Base-by-base conservation (phyloP, 352 stramenopile genomes). In the Globisporangium spiculum region DNA sequence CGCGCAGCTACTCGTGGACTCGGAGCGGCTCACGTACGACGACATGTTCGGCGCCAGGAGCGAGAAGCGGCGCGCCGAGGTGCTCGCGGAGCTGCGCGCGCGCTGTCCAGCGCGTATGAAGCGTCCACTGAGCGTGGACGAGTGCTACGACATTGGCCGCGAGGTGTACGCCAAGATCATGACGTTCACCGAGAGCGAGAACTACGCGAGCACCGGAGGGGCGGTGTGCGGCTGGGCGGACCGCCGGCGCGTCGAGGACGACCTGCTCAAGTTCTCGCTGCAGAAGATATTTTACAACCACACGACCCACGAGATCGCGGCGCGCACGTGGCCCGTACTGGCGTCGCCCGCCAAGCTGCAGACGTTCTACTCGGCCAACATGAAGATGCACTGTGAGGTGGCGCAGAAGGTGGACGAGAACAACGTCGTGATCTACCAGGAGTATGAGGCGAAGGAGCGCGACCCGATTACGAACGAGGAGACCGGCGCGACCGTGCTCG, bases 361-460 rank as follows among this genome's bases (percentile, higher is more conserved):
- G 30, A 26, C 53, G 59, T 53, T 82, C 1, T 80, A 80, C 61
- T 80, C 75, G 38, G 18, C 55, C 36, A 74, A 63, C 57, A 74
- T 80, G 73, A 67, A 72, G 56, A 80, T 80, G 68, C 68, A 76
- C 50, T 74, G 61, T 41, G 67, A 78, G 53, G 59, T 76, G 18
- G 69, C 62, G 14, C 75, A 82, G 54, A 27, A 57, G 18, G 76
- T 82, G 26, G 73, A 82, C 55, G 65, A 70, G 18, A 74, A 60
- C 67, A 82, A 82, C 56, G 56, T 76, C 12, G 73, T 80, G 61
- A 67, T 82, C 65, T 79, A 80, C 63, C 73, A 78, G 53, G 68
- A 74, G 52, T 78, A 72, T 63, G 72, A 79, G 53, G 74, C 72
- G 0, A 65, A 52, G 10, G 68, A 78, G 60, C 61, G 64, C 46